Conservation (phyloP, 1,284 basidiomycete species). For the Athelia psychrophila region DNA sequence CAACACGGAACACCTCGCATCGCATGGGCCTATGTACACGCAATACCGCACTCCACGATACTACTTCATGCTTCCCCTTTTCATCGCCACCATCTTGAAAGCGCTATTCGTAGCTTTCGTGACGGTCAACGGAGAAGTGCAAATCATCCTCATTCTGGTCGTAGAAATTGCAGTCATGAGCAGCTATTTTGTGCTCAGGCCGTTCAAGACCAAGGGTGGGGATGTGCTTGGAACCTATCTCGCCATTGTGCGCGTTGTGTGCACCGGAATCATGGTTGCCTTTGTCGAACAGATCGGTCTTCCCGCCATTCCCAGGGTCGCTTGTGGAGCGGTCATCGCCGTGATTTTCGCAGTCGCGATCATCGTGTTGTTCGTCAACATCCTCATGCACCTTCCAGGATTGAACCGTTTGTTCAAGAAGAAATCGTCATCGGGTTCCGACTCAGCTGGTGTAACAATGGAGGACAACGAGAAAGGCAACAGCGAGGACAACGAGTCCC, state of each 20-base stretch:
- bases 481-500: constrained; percentile 12
- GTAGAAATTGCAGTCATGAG: constrained; percentile 65
- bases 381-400: constrained; percentile 43
- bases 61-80: constrained; percentile 53
- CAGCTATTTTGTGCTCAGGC: constrained; percentile 51
- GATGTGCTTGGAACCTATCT: constrained; percentile 66
- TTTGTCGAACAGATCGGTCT: constrained; percentile 62
- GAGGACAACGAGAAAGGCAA: constrained; percentile 30
- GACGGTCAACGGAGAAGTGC: constrained; percentile 60
- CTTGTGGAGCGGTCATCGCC: constrained; percentile 63
- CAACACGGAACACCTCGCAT: constrained; percentile 28
- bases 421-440: constrained; percentile 12
- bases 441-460: constrained; percentile 13
- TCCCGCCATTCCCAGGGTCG: constrained; percentile 72
- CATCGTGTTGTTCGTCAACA: constrained; percentile 57
- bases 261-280: constrained; percentile 61
- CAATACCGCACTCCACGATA: constrained; percentile 55
- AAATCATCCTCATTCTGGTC: constrained; percentile 69
- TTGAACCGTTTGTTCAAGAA: constrained; percentile 23
- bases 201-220: constrained; percentile 52
- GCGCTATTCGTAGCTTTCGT: constrained; percentile 77
- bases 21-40: constrained; percentile 50
- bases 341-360: constrained; percentile 60
- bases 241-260: constrained; percentile 58
- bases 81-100: constrained; percentile 58